Percentiles rank a stretch among this genome's conserved stretches.
Conservation (phyloP, 106 monocot species). For the Allium sativum region DNA sequence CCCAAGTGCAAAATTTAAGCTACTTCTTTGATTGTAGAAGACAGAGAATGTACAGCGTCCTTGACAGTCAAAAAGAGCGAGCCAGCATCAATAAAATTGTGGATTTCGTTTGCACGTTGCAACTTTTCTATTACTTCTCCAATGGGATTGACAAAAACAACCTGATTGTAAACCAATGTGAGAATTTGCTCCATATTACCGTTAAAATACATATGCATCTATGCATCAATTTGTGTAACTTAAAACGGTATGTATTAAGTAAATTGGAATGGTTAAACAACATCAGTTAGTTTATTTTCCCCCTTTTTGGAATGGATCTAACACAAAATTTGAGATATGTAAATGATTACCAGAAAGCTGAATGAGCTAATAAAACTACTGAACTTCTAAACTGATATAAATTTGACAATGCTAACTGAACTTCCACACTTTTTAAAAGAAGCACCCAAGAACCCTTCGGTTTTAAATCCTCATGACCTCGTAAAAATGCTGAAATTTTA, state of each 20-base stretch:
- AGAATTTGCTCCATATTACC: neutral
- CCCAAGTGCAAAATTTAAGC: neutral
- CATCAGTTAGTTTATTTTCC: too few species aligned
- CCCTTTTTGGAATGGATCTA: too few species aligned
- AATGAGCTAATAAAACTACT: too few species aligned
- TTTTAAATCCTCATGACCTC: neutral
- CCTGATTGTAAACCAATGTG: conserved; percentile 10
- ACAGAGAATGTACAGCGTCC: conserved; percentile 27
- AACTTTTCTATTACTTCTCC: conserved; percentile 53
- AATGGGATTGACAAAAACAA: conserved; percentile 40
- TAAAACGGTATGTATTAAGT: too few species aligned
- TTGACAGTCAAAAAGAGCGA: conserved; percentile 33
- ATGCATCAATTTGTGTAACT: neutral
- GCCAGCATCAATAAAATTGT: conserved; percentile 25
- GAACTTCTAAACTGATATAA: too few species aligned
- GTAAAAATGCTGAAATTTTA: neutral
- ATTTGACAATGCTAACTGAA: too few species aligned
- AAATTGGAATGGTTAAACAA: too few species aligned
- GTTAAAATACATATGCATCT: neutral
- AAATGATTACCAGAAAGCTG: too few species aligned
- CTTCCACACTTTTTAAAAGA: too few species aligned
- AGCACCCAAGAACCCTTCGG: neutral
- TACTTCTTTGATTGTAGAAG: conserved; percentile 14
- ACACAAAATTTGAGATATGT: too few species aligned
- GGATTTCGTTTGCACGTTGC: conserved; percentile 30